These are phyloP conservation scores for Coniferiporia weirii DNA, from an alignment of 1,284 basidiomycete genomes.

Conservation along the genomic window DNA sequence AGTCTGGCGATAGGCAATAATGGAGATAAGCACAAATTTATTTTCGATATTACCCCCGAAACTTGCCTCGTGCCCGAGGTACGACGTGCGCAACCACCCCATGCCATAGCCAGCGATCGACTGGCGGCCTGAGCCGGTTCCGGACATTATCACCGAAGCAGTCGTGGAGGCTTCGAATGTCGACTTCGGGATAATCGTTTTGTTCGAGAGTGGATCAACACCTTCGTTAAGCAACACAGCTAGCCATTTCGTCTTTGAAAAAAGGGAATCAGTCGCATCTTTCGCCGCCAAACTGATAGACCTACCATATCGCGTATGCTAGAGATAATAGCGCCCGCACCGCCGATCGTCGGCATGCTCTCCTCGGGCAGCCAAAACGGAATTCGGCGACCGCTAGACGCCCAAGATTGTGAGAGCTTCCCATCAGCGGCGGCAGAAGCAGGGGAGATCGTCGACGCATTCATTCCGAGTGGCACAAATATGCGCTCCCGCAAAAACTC, in stretches of 20 bases:
- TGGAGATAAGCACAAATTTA: not conserved
- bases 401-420: slow-evolving; percentile 30
- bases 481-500: slow-evolving; percentile 38
- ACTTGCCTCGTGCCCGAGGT: slow-evolving; percentile 25
- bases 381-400: slow-evolving; percentile 22
- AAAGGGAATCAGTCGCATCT: not conserved
- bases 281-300: not conserved
- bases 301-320: slow-evolving; percentile 30
- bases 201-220: slow-evolving; percentile 36
- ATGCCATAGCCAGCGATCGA: slow-evolving; percentile 27
- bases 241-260: slow-evolving; percentile 36
- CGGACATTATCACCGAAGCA: slow-evolving; percentile 25
- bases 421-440: slow-evolving; percentile 31
- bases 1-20: not conserved
- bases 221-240: slow-evolving; percentile 40
- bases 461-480: slow-evolving; percentile 40
- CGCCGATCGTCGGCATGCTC: slow-evolving; percentile 28
- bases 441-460: slow-evolving; percentile 38
- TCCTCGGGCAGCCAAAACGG: slow-evolving; percentile 28
- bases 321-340: slow-evolving; percentile 39
- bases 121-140: slow-evolving; percentile 2
- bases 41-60: not conserved
- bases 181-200: slow-evolving; percentile 34
- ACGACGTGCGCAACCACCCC: slow-evolving; percentile 26
- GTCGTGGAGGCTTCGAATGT: slow-evolving; percentile 35